Evolutionary conservation across 495 filamentous ascomycete species (phyloP), one percentile per base, ranked within the genome.

Genomic region (Podospora pseudoanserina): DNA sequence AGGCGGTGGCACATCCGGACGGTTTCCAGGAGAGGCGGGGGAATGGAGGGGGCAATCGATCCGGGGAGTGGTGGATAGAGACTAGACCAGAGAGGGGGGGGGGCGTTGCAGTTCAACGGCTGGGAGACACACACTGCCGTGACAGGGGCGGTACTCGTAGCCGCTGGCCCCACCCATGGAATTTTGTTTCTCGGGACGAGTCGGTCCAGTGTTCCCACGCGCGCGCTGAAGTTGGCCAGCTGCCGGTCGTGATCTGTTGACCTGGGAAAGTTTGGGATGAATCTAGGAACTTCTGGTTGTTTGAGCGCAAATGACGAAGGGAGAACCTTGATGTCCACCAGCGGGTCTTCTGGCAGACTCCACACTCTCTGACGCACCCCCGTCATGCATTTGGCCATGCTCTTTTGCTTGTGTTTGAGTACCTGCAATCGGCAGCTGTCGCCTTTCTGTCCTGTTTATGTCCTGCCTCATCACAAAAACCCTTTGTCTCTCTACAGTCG

Each of bases 1-100:
- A n/a, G 55, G 23, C 49, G 49, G 27, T 39, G 56, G 61, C 65
- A 65, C 58, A 64, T 58, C 68, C 20, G 60, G 63, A 64, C 34
- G 19, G 20, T 60, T 44, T 27, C 39, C 20, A 61, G 27, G 2
- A 16, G 49, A 23, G 30, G 56, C 20, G 61, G 44, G 54, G 56
- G 62, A 56, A 11, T 19, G 56, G 67, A 66, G 60, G 64, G 64
- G 59, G 59, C 32, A 62, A 66, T 66, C 6, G 27, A 19, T 19
- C 9, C 20, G 28, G 16, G n/a, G 27, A 23, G 60, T 20, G 13
- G 28, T 20, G 65, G 11, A 34, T 5, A 67, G 56, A 58, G 20
- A 23, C 23, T 23, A 23, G 23, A 23, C 23, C 23, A 23, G 23
- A 23, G 23, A 23, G 23, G 23, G 23, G 20, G 20, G 20, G 16